Evolutionary conservation across 2,329 filamentous ascomycete species (phyloP).

Genomic region (Lachnellula hyalina): DNA sequence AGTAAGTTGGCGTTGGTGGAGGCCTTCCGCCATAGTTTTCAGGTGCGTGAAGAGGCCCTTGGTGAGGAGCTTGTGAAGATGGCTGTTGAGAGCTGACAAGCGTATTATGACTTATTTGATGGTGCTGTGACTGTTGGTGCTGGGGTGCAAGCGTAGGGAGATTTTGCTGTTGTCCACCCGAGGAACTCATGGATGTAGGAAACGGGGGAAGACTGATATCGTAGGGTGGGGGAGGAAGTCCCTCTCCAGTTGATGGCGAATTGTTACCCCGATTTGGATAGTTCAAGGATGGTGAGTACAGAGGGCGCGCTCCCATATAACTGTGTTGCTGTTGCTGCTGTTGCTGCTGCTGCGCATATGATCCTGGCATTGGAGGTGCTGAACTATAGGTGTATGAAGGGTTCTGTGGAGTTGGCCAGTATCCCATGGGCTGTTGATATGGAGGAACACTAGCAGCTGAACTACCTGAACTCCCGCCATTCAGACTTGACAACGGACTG

Average conservation of each 20-base stretch:
- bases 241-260: conserved; percentile 56
- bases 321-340: conserved; percentile 30
- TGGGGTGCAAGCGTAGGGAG: conserved; percentile 35
- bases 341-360: conserved; percentile 24
- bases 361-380: conserved; percentile 34
- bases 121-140: conserved; percentile 30
- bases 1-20: conserved; percentile 53
- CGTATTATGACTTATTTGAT: conserved; percentile 36
- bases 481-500: conserved; percentile 55
- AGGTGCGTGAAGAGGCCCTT: conserved; percentile 52
- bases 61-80: conserved; percentile 42
- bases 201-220: conserved; percentile 61
- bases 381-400: conserved; percentile 51
- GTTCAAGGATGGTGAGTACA: conserved; percentile 52
- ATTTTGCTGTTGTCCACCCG: conserved; percentile 29
- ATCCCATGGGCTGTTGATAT: conserved; percentile 52
- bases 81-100: conserved; percentile 46
- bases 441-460: conserved; percentile 52
- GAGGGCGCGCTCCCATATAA: conserved; percentile 39
- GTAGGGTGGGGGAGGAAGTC: conserved; percentile 61
- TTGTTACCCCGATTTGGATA: conserved; percentile 49
- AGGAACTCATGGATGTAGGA: conserved; percentile 50
- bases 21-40: conserved; percentile 52
- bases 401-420: conserved; percentile 48
- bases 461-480: conserved; percentile 53